Conservation (phyloP, 2,329 filamentous ascomycete species). For the Claviceps monticola region DNA sequence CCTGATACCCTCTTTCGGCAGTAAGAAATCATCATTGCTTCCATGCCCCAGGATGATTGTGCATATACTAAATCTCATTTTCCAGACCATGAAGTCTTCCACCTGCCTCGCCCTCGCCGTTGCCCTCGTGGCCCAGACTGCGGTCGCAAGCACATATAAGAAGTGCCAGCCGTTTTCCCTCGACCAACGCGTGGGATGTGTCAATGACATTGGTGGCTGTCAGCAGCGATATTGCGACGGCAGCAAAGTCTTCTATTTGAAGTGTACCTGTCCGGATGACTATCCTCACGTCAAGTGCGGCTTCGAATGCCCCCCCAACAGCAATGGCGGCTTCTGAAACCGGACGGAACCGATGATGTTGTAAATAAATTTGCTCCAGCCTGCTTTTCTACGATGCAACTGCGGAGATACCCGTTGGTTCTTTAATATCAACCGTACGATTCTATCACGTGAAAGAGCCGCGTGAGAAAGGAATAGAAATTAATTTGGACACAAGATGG, state of each 20-base stretch:
- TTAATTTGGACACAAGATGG: too few relatives aligned
- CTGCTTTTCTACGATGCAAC: too few relatives aligned
- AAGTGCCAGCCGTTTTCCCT: neutral
- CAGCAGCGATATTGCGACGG: neutral
- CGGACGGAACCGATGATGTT: too few relatives aligned
- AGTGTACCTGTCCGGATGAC: neutral
- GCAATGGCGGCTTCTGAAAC: too few relatives aligned
- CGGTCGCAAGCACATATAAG: neutral
- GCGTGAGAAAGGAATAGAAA: too few relatives aligned
- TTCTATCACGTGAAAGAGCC: too few relatives aligned
- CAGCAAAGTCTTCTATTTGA: neutral
- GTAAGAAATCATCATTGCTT: neutral
- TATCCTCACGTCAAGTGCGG: too few relatives aligned
- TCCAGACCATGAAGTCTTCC: neutral
- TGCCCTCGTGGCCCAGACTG: neutral
- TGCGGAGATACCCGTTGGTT: too few relatives aligned
- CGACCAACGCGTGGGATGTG: neutral
- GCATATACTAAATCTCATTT: neutral
- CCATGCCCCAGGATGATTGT: neutral
- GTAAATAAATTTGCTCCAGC: too few relatives aligned
- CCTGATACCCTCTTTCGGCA: too few relatives aligned
- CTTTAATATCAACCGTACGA: too few relatives aligned
- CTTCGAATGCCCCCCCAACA: neutral
- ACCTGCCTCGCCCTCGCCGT: neutral
- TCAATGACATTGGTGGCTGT: neutral